A percentile compares a stretch with the other conserved stretches of the same genome.
These are phyloP conservation scores for Fusarium zealandicum DNA, from an alignment of 2,329 filamentous ascomycete genomes.

Conservation along the genomic window DNA sequence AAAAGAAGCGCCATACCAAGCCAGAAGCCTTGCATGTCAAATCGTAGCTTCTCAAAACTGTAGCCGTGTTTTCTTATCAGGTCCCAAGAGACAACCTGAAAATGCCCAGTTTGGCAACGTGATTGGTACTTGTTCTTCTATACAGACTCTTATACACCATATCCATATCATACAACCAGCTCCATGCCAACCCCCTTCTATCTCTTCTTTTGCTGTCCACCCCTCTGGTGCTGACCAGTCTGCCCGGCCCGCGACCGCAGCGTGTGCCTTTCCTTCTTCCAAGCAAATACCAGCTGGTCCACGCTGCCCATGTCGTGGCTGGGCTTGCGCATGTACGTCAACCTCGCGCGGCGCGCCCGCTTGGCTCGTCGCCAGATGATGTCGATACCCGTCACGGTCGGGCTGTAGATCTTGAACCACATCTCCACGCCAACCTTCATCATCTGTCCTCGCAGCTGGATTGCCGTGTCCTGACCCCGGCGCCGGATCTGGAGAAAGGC, in stretches of 20 bases:
- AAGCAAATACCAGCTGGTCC: conserved; percentile 73
- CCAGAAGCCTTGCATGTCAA: no score
- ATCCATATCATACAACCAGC: conserved; percentile 42
- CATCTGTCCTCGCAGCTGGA: conserved; percentile 85
- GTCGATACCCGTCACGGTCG: conserved; percentile 88
- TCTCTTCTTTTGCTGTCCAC: conserved; percentile 31
- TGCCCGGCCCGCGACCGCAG: conserved; percentile 48
- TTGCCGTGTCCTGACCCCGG: conserved; percentile 86
- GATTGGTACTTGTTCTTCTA: conserved; percentile 31
- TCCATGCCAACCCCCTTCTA: conserved; percentile 1
- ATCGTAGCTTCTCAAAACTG: no score
- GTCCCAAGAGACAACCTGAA: not conserved
- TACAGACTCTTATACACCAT: conserved; percentile 36
- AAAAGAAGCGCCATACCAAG: no score
- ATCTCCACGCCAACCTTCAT: conserved; percentile 91
- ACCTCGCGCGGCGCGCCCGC: conserved; percentile 82
- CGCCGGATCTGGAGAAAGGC: conserved; percentile 87
- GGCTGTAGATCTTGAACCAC: conserved; percentile 96
- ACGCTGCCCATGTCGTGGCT: conserved; percentile 89
- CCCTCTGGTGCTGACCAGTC: conserved; percentile 29
- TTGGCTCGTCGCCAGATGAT: conserved; percentile 87
- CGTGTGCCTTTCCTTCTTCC: conserved; percentile 55
- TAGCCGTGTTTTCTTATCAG: no score
- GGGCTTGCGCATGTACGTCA: conserved; percentile 90
- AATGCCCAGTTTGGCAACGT: not conserved